Base-by-base conservation (phyloP, 2,329 filamentous ascomycete genomes). In the Ophiosphaerella korrae region DNA sequence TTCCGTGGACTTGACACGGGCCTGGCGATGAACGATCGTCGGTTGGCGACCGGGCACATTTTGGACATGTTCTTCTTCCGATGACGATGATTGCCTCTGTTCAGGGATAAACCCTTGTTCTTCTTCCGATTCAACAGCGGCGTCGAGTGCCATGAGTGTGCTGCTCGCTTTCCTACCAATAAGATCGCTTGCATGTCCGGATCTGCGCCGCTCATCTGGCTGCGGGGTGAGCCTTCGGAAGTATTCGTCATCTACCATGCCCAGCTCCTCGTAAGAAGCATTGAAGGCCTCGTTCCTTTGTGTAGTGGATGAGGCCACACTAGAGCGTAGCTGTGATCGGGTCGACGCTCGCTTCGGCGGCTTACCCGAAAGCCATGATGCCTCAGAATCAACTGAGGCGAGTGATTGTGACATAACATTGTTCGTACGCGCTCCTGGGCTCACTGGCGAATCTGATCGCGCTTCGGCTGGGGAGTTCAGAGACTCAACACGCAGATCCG, bases 321-420 rank as follows among this genome's bases (percentile, higher is more conserved):
- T 80, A 58, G 79, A 81, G 42, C 73, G 75, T 57, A 77, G 62
- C 59, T 75, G 67, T 48, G 74, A 76, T 59, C 67, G 75, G 66
- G 67, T 75, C 57, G 77, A 81, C 49, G 70, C 73, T 38, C 75
- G 75, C 70, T 81, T 76, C 60, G 80, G 72, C 55, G 82, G 79
- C 49, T 87, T 86, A 13, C 93, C 92, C 3, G 92, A 94, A 38
- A 99, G 85, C 94, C 94, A 99, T 0, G 92, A 97, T 4, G 84
- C 94, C 76, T 99, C 94, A 0, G 92, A 97, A 68, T 97, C 94
- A 52, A 97, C 90, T 0, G 92, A 97, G 2, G 92, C 94, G 14
- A 97, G 81, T 0, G 93, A 97, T 72, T 92, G 88, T 26, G 92
- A 90, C 68, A 92, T 74, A 31, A 70, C 52, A 11, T 67, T 69